Evolutionary conservation across 768 basidiomycete genomes (phyloP).

Genomic region (Psilocybe cubensis): DNA sequence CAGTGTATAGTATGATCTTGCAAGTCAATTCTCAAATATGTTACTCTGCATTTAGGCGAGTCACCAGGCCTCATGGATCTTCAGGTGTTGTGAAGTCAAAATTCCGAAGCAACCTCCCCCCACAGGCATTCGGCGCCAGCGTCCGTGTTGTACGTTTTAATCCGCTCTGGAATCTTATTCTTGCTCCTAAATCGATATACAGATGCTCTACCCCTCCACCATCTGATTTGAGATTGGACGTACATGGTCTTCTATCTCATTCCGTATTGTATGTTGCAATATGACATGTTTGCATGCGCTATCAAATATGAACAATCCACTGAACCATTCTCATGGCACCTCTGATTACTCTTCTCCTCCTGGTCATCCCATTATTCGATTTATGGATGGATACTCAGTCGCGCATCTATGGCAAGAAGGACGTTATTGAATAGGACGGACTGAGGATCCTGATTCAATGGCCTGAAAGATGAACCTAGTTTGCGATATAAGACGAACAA

Average conservation of each 20-base stretch:
- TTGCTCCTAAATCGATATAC: conserved; percentile 7
- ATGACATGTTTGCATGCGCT: conserved; percentile 47
- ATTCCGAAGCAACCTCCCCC: conserved; percentile 94
- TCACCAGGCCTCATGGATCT: conserved; percentile 92
- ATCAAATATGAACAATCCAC: conserved; percentile 23
- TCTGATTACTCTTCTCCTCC: too few species aligned
- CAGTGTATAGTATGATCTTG: not conserved
- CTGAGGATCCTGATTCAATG: not conserved
- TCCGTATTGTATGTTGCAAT: conserved; percentile 47
- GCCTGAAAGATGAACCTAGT: not conserved
- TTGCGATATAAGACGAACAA: too few species aligned
- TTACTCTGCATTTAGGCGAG: conserved; percentile 55
- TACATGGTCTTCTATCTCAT: conserved; percentile 35
- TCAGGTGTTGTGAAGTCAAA: conserved; percentile 97
- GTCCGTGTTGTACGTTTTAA: conserved; percentile 79
- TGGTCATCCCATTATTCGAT: too few species aligned
- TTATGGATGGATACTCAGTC: not conserved
- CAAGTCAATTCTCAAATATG: not conserved
- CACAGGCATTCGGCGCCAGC: conserved; percentile 90
- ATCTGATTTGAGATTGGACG: conserved; percentile 55
- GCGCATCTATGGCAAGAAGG: not conserved
- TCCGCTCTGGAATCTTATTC: not conserved
- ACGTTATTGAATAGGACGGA: not conserved
- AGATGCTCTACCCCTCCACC: conserved; percentile 95
- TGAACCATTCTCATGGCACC: not conserved